Conservation (phyloP, 108 stramenopile species). For the Nannochloropsis granulata region DNA sequence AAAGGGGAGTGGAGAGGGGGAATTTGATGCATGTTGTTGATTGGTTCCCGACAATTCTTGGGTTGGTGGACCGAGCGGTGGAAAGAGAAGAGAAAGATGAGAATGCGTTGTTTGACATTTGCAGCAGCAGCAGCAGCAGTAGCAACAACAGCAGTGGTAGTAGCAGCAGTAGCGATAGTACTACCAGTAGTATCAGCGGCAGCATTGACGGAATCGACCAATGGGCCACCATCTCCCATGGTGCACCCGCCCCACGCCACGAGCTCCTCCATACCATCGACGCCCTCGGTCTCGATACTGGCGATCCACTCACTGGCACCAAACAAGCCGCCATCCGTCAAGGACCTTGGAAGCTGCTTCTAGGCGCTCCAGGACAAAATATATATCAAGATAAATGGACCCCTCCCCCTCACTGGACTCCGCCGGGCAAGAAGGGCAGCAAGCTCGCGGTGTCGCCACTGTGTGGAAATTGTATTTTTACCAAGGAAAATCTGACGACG, state of each 20-base stretch:
- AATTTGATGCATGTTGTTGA: constrained; percentile 23
- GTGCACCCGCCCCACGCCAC: neutral
- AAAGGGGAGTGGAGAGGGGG: neutral
- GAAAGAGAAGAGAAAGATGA: neutral
- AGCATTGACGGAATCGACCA: constrained; percentile 10
- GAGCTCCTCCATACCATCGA: neutral
- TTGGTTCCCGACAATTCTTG: constrained; percentile 15
- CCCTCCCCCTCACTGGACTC: neutral
- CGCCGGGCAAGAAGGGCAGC: neutral
- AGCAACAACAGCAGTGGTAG: neutral
- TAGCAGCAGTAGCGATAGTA: neutral
- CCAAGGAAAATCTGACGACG: neutral
- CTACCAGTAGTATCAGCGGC: neutral
- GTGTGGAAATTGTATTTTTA: neutral
- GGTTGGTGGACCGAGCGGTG: neutral
- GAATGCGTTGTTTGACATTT: neutral
- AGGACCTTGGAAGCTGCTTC: neutral
- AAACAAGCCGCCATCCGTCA: neutral
- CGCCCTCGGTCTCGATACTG: neutral
- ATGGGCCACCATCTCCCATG: neutral
- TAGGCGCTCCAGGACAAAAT: neutral
- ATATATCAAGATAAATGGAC: neutral
- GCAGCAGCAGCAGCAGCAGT: neutral
- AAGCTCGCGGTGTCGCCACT: neutral
- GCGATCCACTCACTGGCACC: neutral